Base-by-base conservation (phyloP, 2,329 filamentous ascomycete genomes). In the Fusarium sp. region DNA sequence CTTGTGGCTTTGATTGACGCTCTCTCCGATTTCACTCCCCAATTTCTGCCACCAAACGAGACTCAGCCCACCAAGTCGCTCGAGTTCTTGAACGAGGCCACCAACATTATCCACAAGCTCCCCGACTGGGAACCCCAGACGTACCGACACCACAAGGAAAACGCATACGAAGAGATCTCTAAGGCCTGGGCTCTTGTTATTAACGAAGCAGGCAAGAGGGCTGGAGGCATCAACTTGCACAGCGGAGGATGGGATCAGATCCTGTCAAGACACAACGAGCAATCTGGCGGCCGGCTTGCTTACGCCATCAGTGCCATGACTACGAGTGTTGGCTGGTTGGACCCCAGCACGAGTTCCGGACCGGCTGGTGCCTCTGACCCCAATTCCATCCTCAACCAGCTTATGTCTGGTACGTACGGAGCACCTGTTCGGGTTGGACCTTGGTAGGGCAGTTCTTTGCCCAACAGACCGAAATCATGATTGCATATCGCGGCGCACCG, bases 131-230 rank as follows among this genome's bases (percentile, higher is more conserved):
- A 97, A 76, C 94, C 92, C 52, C 93, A 93, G 70, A 91, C 94
- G 72, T 93, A 98, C 84, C 95, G 95, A 75, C 90, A 98, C 78
- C 94, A 97, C 86, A 98, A 98, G 83, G 93, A 98, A 76, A 95
- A 95, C 73, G 95, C 96, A 8, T 99, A 99, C 81, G 96, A 99
- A 79, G 97, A 98, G 81, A 95, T 99, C 73, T 93, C 94, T 30
- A 95, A 93, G 79, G 97, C 97, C 1, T 99, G 97, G 97, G 92
- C 94, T 18, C 83, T 97, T 76, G 96, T 98, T 59, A 93, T 99
- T 76, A 92, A 92, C 71, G 97, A 99, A 83, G 95, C 95, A 2
- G 92, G 93, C 25, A 98, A 98, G 86, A 90, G 94, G 76, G 96
- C 95, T 13, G 95, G 95, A 32, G 97, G 97, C 37, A 97, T 98